Conservation (phyloP, 495 filamentous ascomycete species). For the Lophiostoma macrostomum region DNA sequence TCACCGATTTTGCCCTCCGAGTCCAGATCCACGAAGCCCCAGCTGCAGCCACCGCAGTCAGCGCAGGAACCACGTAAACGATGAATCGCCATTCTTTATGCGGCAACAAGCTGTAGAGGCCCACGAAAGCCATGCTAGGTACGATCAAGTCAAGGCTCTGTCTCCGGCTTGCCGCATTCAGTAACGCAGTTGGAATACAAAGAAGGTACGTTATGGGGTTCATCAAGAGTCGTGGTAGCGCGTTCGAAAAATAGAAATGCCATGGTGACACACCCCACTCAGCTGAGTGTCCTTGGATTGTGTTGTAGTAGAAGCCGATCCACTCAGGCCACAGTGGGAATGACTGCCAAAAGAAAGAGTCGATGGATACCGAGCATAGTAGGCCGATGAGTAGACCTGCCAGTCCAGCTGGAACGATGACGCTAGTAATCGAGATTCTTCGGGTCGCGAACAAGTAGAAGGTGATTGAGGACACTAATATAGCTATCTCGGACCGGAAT, state of each 20-base stretch:
- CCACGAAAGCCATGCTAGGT: conserved; percentile 69
- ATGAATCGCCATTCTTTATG: conserved; percentile 98
- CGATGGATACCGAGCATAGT: conserved; percentile 63
- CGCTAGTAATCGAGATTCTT: conserved; percentile 52
- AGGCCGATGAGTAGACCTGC: conserved; percentile 62
- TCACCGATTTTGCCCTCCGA: conserved; percentile 55
- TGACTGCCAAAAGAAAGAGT: conserved; percentile 89
- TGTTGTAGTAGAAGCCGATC: conserved; percentile 87
- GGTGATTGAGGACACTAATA: conserved; percentile 64
- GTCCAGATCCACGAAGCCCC: conserved; percentile 73
- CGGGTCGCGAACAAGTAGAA: conserved; percentile 55
- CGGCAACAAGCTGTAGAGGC: conserved; percentile 76
- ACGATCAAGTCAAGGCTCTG: conserved; percentile 54
- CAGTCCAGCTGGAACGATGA: conserved; percentile 67
- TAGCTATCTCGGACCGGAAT: conserved; percentile 85
- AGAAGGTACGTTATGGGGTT: conserved; percentile 66
- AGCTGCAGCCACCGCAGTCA: conserved; percentile 75
- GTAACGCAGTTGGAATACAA: conserved; percentile 64
- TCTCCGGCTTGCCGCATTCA: conserved; percentile 49
- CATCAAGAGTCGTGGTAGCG: conserved; percentile 76
- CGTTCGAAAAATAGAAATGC: conserved; percentile 78
- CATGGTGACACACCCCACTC: conserved; percentile 86
- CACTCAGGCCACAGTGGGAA: conserved; percentile 86
- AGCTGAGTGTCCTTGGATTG: conserved; percentile 68
- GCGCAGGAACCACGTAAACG: conserved; percentile 75